phyloP scores from a whole-genome alignment of 1,284 basidiomycete genomes.

The Cryptococcus maquisensis region DNA sequence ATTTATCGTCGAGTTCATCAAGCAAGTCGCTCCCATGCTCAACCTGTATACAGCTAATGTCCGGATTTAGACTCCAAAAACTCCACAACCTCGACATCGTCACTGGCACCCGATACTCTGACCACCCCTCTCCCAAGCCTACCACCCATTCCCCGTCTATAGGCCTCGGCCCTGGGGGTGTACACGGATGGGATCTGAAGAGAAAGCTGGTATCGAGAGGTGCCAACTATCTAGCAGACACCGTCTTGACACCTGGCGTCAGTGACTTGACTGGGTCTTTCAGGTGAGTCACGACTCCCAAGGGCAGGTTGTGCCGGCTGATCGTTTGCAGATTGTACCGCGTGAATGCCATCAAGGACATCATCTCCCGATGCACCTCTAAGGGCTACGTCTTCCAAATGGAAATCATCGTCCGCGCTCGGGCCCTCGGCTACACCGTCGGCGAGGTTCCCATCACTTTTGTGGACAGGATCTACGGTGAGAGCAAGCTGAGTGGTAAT shows the following conservation, averaged over 20 bases:
- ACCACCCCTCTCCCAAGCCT: slow-evolving; percentile 32
- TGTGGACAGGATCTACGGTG: slow-evolving; percentile 85
- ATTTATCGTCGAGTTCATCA: slow-evolving; percentile 83
- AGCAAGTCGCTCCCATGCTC: slow-evolving; percentile 49
- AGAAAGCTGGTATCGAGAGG: slow-evolving; percentile 79
- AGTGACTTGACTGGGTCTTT: slow-evolving; percentile 84
- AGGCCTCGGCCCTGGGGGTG: slow-evolving; percentile 63
- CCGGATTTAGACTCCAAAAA: slow-evolving; percentile 61
- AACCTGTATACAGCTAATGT: background rate
- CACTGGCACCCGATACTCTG: slow-evolving; percentile 78
- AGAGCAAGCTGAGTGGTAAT: slow-evolving; percentile 82
- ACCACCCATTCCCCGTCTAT: slow-evolving; percentile 23
- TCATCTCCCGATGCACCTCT: slow-evolving; percentile 75
- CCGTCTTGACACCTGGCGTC: slow-evolving; percentile 74
- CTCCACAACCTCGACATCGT: slow-evolving; percentile 80
- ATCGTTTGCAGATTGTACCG: slow-evolving; percentile 66
- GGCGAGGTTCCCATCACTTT: slow-evolving; percentile 92
- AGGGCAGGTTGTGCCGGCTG: background rate
- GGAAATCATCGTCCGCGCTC: slow-evolving; percentile 91
- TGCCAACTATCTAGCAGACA: slow-evolving; percentile 79
- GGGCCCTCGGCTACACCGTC: slow-evolving; percentile 72
- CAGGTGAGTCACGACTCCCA: slow-evolving; percentile 54
- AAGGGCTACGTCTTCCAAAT: slow-evolving; percentile 95
- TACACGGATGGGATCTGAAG: slow-evolving; percentile 84
- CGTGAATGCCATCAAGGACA: slow-evolving; percentile 66